A percentile compares a stretch with the other conserved stretches of the same genome.
phyloP scores from a whole-genome alignment of 208 protist species.

The Leptomonas seymouri region DNA sequence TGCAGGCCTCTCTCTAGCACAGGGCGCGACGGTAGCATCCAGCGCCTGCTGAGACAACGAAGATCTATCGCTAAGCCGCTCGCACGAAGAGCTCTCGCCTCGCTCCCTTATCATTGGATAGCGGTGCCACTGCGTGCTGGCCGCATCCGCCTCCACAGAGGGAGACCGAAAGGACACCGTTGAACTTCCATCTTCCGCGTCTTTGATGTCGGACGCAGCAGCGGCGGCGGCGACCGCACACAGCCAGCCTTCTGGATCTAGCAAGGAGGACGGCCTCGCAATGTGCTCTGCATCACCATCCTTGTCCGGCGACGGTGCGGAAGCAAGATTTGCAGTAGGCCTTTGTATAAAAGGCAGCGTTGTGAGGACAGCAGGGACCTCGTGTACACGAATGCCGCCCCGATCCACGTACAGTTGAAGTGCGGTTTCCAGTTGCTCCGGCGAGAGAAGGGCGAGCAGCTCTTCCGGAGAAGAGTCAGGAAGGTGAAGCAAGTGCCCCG shows the following conservation, averaged over 20 bases:
- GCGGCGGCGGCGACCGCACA: conserved; percentile 26
- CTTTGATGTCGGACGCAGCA: not conserved
- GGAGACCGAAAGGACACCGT: not conserved
- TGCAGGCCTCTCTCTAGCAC: not conserved
- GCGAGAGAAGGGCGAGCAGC: conserved; percentile 3
- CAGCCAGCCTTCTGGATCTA: conserved; percentile 33
- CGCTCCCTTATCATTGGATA: not conserved
- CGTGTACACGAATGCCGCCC: conserved; percentile 21
- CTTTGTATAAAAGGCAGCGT: conserved; percentile 1
- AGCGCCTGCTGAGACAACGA: not conserved
- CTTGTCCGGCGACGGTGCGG: not conserved
- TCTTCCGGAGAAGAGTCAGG: not conserved
- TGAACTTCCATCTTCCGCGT: not conserved
- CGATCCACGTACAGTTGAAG: conserved; percentile 43
- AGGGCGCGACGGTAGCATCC: not conserved
- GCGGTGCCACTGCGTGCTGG: conserved; percentile 3
- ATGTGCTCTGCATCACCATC: not conserved
- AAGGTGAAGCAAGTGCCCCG: not conserved
- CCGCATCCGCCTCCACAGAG: not conserved
- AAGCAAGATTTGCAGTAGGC: too few species aligned
- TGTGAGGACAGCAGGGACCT: conserved; percentile 7
- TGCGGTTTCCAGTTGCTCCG: conserved; percentile 25
- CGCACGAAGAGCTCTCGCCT: not conserved
- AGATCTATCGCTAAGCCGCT: not conserved
- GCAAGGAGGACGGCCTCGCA: not conserved